Conservation (phyloP, 139 green algal species). For the Volvox africanus region DNA sequence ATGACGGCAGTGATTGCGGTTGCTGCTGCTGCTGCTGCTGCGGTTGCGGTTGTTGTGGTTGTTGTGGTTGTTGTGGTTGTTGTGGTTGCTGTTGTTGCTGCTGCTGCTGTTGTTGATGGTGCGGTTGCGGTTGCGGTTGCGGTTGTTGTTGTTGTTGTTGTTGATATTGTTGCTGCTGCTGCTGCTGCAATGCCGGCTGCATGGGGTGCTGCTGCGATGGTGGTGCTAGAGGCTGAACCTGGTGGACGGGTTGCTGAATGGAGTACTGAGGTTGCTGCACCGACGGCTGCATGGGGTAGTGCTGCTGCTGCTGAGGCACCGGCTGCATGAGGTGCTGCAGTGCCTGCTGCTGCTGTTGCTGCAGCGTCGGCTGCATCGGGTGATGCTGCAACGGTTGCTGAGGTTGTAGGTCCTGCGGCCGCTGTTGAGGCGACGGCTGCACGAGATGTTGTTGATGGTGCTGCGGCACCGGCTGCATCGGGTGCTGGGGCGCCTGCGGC, state of each 20-base stretch:
- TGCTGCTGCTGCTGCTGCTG: background rate
- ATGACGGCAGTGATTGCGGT: background rate
- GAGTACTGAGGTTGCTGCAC: background rate
- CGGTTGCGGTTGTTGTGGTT: background rate
- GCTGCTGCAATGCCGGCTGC: background rate
- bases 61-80: background rate
- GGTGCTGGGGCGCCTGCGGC: background rate
- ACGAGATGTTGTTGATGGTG: background rate
- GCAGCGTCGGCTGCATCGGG: background rate
- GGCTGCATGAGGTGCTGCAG: background rate
- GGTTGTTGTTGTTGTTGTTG: background rate
- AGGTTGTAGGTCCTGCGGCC: background rate
- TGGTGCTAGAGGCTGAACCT: background rate
- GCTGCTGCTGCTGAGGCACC: background rate
- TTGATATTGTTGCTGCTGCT: background rate
- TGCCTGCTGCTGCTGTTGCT: background rate
- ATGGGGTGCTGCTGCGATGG: background rate
- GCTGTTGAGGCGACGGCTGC: conserved; percentile 28
- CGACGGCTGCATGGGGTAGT: background rate
- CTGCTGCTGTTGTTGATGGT: background rate
- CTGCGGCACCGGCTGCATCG: background rate
- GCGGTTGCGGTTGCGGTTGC: background rate
- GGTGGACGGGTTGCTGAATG: background rate
- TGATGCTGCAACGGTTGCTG: conserved; percentile 4
- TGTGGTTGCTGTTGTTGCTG: conserved; percentile 10